Evolutionary conservation across 768 basidiomycete genomes (phyloP).

Genomic region (Hericium alpestre): DNA sequence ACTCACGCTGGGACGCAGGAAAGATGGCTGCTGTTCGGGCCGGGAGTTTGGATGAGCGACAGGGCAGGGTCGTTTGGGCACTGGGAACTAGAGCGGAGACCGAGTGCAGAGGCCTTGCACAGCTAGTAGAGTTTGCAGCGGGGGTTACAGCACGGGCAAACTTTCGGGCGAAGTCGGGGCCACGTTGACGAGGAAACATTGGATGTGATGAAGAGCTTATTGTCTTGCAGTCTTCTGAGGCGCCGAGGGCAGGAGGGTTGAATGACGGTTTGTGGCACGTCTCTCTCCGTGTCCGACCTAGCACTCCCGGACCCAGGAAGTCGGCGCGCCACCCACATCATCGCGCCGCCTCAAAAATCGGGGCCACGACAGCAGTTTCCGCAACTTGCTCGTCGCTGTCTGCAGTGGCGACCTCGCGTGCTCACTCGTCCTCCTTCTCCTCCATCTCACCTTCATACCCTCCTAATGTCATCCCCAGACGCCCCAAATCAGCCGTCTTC

Average conservation of each 20-base stretch:
- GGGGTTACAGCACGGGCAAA: no score
- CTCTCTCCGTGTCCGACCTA: no score
- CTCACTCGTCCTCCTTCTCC: neutral
- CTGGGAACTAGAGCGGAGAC: neutral
- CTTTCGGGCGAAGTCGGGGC: no score
- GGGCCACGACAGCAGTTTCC: neutral
- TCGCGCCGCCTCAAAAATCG: slow-evolving; percentile 8
- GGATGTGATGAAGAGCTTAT: neutral
- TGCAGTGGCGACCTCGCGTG: slow-evolving; percentile 1
- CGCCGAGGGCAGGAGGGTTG: no score
- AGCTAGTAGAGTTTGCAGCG: neutral
- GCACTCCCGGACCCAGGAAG: slow-evolving; percentile 2
- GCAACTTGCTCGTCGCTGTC: neutral
- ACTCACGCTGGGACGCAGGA: neutral
- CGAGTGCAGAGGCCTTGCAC: neutral
- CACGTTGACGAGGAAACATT: neutral
- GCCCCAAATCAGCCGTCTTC: neutral
- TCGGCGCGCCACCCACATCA: slow-evolving; percentile 3
- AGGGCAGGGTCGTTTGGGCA: neutral
- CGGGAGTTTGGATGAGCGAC: neutral
- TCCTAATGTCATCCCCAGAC: slow-evolving; percentile 8
- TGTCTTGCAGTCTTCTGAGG: neutral
- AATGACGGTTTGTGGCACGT: no score
- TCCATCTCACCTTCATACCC: neutral
- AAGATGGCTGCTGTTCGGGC: neutral